Base-by-base conservation (phyloP, 768 basidiomycete genomes). In the Suillus luteus region DNA sequence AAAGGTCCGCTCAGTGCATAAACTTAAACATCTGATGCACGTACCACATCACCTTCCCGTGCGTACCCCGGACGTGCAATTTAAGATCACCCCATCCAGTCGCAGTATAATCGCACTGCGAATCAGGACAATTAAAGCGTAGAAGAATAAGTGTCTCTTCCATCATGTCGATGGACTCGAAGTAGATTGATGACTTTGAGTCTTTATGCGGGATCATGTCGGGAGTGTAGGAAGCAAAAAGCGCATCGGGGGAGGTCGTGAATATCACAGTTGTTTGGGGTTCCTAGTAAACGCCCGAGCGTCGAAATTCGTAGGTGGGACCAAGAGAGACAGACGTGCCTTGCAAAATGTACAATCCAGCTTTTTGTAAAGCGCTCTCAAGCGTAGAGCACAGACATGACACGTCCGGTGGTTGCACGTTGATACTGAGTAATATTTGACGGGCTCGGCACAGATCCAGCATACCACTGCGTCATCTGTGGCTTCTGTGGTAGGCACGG, bases 311-410 rank as follows among this genome's bases (percentile, higher is more conserved):
- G 54, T 55, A 33, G 31, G 24, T 6, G 33, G 7, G n/a, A 24
- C 14, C 8, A 65, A 27, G 17, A 57, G 54, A 49, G 9, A 8
- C 40, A n/a, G 19, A 31, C 83, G 12, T 60, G 90, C 94, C 85
- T 99, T 99, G 83, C 96, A 99, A 75, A 97, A 97, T 1, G 96
- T 93, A 72, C 96, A 99, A 15, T 95, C 92, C 48, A 78, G 80
- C 75, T 92, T 96, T 81, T 98, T 98, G 82, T 97, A 99, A 55
- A 99, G 78, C 4, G 94, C 94, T 44, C 96, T 79, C 35, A 99
- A 76, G 8, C 96, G 86, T 59, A 98, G 77, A 0, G 92, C 89
- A 71, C 96, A 99, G 64, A 96, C 89, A 76, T 97, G 95, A 80
- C 96, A 99, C 3, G 94, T 98, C 59, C 92, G 82, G 72, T 99